A percentile compares a stretch with the other conserved stretches of the same genome.
These are phyloP conservation scores for Pseudozyma hubeiensis DNA, from an alignment of 1,284 basidiomycete genomes.

Conservation along the genomic window DNA sequence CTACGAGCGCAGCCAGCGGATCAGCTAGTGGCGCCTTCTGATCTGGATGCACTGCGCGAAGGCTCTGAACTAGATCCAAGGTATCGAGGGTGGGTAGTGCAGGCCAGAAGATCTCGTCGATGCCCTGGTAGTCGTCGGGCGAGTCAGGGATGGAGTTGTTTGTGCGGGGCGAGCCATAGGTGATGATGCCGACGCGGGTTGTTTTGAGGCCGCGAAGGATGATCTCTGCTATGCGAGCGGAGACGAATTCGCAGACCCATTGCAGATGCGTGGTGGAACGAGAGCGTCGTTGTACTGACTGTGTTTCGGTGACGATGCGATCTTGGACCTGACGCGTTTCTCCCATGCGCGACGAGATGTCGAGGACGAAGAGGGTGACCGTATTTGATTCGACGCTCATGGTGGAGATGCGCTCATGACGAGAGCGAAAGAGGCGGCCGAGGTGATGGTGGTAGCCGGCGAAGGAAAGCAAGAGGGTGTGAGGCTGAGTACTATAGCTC, in stretches of 20 bases:
- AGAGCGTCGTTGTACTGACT: constrained; percentile 71
- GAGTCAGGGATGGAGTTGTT: constrained; percentile 77
- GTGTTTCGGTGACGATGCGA: constrained; percentile 27
- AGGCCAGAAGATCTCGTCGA: constrained; percentile 82
- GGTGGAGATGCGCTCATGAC: constrained; percentile 5
- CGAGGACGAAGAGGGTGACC: constrained; percentile 76
- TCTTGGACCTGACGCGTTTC: constrained; percentile 68
- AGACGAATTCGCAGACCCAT: constrained; percentile 85
- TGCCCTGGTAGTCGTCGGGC: constrained; percentile 78
- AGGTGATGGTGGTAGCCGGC: constrained; percentile 10
- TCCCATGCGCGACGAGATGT: constrained; percentile 87
- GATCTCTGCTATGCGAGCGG: constrained; percentile 88
- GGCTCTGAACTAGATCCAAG: constrained; percentile 78
- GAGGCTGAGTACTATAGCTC: background rate
- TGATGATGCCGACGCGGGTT: constrained; percentile 85
- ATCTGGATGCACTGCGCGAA: constrained; percentile 42
- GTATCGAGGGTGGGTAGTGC: constrained; percentile 80
- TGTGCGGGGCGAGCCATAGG: constrained; percentile 74
- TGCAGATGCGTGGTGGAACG: constrained; percentile 75
- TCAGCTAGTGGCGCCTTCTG: constrained; percentile 43
- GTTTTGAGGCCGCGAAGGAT: constrained; percentile 90
- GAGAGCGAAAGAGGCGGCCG: constrained; percentile 5
- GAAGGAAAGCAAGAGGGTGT: background rate
- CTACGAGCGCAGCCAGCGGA: constrained; percentile 84
- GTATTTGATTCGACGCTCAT: constrained; percentile 51